phyloP scores from a whole-genome alignment of 2,329 filamentous ascomycete species.

The Aspergillus neoniger region DNA sequence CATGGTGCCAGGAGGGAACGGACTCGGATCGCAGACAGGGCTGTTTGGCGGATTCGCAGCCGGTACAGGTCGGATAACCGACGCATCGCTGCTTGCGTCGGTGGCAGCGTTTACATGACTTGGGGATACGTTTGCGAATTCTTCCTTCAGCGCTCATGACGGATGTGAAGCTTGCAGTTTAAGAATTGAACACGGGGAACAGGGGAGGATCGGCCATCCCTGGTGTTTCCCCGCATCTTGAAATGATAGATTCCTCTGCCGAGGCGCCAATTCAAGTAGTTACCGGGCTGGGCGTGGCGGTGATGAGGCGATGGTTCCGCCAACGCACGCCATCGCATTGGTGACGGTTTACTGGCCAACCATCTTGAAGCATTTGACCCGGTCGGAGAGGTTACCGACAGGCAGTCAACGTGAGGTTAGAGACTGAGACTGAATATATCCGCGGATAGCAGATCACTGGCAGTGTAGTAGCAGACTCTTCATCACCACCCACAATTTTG shows the following conservation, averaged over 20 bases:
- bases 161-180: no score
- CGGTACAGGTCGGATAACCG: conserved; percentile 23
- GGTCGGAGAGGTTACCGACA: no score
- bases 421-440: no score
- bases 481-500: no score
- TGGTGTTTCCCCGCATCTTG: background rate
- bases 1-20: conserved; percentile 27
- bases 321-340: background rate
- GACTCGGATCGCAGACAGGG: conserved; percentile 23
- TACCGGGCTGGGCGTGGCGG: background rate
- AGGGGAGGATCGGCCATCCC: background rate
- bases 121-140: conserved; percentile 26
- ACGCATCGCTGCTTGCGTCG: conserved; percentile 30
- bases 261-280: background rate
- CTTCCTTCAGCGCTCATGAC: conserved; percentile 8
- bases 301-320: background rate
- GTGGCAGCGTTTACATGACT: conserved; percentile 27
- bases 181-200: background rate
- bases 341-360: background rate
- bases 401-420: no score
- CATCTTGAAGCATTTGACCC: no score
- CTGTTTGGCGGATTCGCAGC: conserved; percentile 24
- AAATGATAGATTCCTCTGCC: background rate
- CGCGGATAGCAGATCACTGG: no score
- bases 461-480: no score